Evolutionary conservation across 345 rosid species (phyloP).

Genomic region (Gossypium mustelinum): DNA sequence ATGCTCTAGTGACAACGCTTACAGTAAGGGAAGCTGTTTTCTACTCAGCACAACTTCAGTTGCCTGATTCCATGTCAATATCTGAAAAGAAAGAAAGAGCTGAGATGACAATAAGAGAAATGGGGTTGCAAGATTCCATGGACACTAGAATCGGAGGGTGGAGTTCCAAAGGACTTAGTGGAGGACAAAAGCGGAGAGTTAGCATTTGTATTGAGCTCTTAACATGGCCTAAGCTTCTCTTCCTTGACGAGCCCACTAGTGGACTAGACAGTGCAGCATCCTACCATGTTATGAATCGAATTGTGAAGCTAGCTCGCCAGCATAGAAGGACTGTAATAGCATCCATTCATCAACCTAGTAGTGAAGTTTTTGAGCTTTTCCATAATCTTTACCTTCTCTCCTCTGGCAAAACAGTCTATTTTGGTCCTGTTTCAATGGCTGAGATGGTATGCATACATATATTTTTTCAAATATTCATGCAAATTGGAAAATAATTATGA

Average conservation of each 20-base stretch:
- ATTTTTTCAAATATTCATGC: too few species aligned
- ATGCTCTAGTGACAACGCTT: constrained; percentile 34
- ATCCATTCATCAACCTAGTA: constrained; percentile 37
- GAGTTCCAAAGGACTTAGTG: constrained; percentile 42
- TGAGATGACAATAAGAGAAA: constrained; percentile 42
- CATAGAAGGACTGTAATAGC: constrained; percentile 32
- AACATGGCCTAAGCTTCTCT: constrained; percentile 41
- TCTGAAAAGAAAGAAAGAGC: constrained; percentile 45
- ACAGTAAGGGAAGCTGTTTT: constrained; percentile 41
- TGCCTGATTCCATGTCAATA: constrained; percentile 40
- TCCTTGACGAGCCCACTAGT: constrained; percentile 52
- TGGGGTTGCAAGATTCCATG: constrained; percentile 43
- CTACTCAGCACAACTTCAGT: constrained; percentile 56
- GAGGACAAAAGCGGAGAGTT: constrained; percentile 53
- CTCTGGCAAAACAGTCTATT: constrained; percentile 31
- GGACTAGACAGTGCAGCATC: constrained; percentile 56
- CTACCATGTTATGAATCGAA: constrained; percentile 43
- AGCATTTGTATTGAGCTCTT: constrained; percentile 57
- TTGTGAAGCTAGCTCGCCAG: constrained; percentile 29
- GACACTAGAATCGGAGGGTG: constrained; percentile 55
- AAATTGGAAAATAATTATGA: too few species aligned
- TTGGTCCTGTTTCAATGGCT: constrained; percentile 31
- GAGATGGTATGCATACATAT: constrained; percentile 21
- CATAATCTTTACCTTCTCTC: constrained; percentile 40
- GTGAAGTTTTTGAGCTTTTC: constrained; percentile 41